A percentile compares a stretch with the other conserved stretches of the same genome.
These are phyloP conservation scores for Zoysia pacifica DNA, from an alignment of 176 grass and related monocot species.

Conservation along the genomic window DNA sequence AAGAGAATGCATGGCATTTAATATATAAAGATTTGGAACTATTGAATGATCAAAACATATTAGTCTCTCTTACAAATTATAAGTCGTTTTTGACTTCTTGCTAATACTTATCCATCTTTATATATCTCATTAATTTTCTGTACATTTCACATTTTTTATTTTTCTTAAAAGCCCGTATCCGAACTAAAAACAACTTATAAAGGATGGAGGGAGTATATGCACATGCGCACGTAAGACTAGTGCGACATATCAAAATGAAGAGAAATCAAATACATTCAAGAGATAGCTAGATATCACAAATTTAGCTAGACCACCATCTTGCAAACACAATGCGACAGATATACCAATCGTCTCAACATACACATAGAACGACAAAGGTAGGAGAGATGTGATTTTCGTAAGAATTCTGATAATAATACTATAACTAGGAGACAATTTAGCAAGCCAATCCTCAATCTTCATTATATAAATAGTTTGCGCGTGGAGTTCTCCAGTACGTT, in stretches of 20 bases:
- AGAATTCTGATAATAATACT: not conserved
- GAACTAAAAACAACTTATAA: not conserved
- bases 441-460: slow-evolving; percentile 22
- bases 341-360: slow-evolving; percentile 34
- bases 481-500: not conserved
- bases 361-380: not conserved
- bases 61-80: too few species aligned
- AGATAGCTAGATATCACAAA: not conserved
- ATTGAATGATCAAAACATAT: too few species aligned
- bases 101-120: too few species aligned
- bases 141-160: not conserved
- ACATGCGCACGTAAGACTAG: not conserved
- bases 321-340: not conserved
- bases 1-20: too few species aligned
- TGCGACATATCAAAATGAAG: not conserved
- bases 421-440: not conserved
- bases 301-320: not conserved
- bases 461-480: not conserved
- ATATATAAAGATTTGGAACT: too few species aligned
- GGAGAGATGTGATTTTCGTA: not conserved
- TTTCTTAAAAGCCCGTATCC: not conserved
- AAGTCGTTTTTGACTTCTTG: too few species aligned
- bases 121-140: too few species aligned
- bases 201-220: not conserved
- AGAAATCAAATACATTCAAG: not conserved